Percentiles rank a stretch among this genome's conserved stretches.
phyloP scores from a whole-genome alignment of 306 rosid species.

The Biancaea sappan region DNA sequence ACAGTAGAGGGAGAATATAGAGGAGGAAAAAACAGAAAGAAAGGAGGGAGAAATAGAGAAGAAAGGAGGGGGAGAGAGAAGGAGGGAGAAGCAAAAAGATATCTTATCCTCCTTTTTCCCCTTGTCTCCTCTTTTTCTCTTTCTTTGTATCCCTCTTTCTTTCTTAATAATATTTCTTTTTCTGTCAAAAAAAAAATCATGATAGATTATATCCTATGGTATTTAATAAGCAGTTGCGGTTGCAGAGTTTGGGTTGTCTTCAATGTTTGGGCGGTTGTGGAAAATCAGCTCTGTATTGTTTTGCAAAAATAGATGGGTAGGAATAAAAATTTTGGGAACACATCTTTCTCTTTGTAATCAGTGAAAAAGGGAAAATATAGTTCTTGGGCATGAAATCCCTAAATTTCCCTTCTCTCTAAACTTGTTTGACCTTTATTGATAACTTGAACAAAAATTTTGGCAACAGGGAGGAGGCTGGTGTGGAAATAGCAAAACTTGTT shows the following conservation, averaged over 20 bases:
- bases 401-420: neutral
- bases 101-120: no score
- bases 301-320: neutral
- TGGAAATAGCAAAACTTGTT: constrained; percentile 62
- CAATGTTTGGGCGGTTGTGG: no score
- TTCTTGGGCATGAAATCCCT: neutral
- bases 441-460: constrained; percentile 26
- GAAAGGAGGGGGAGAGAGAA: no score
- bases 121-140: no score
- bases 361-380: neutral
- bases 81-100: no score
- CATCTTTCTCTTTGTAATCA: no score
- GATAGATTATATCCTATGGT: neutral
- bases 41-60: no score
- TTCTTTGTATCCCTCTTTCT: no score
- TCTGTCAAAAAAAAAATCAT: constrained; percentile 7
- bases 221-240: neutral
- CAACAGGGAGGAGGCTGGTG: constrained; percentile 95
- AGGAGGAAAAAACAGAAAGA: no score
- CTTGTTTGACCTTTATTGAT: constrained; percentile 18
- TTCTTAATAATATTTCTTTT: no score
- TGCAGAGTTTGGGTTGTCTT: neutral
- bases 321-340: no score
- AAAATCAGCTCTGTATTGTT: neutral
- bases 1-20: no score